A percentile compares a stretch with the other conserved stretches of the same genome.
phyloP scores from a whole-genome alignment of 371 early-diverging fungal genomes.

The Batkoa obscura region DNA sequence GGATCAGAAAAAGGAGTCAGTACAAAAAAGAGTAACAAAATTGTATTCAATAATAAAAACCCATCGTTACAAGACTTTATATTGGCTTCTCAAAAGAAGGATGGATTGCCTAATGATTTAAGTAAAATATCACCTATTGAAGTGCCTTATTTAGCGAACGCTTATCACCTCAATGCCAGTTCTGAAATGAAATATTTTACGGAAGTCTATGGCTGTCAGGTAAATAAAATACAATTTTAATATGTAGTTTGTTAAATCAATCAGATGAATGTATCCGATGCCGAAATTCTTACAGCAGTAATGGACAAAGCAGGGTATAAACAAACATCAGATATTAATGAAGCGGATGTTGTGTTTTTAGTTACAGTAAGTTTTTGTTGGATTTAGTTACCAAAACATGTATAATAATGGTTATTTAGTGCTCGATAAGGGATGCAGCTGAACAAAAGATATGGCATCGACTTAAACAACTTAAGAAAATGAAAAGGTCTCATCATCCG shows the following conservation, averaged over 20 bases:
- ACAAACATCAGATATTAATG: constrained; percentile 26
- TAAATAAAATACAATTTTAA: constrained; percentile 4
- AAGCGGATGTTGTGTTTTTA: constrained; percentile 49
- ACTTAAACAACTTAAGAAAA: constrained; percentile 30
- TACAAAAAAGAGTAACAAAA: neutral
- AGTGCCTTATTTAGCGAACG: constrained; percentile 4
- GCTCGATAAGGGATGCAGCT: constrained; percentile 61
- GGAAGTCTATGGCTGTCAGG: constrained; percentile 64
- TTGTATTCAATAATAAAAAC: constrained; percentile 41
- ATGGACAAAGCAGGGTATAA: constrained; percentile 47
- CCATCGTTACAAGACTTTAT: constrained; percentile 46
- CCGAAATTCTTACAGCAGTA: constrained; percentile 56
- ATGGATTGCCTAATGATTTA: neutral
- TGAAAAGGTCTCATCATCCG: constrained; percentile 14
- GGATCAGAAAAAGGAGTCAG: too few relatives aligned
- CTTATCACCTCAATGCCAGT: neutral
- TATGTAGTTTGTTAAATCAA: neutral
- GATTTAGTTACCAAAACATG: neutral
- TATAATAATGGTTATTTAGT: constrained; percentile 13
- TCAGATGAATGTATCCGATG: constrained; percentile 59
- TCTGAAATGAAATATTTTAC: constrained; percentile 31
- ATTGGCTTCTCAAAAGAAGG: constrained; percentile 12
- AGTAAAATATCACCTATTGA: neutral
- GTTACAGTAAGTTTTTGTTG: constrained; percentile 28
- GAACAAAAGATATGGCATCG: constrained; percentile 57